These are phyloP conservation scores for Lodderomyces jiufengensis DNA, from an alignment of 1,139 yeast genomes.

Conservation along the genomic window DNA sequence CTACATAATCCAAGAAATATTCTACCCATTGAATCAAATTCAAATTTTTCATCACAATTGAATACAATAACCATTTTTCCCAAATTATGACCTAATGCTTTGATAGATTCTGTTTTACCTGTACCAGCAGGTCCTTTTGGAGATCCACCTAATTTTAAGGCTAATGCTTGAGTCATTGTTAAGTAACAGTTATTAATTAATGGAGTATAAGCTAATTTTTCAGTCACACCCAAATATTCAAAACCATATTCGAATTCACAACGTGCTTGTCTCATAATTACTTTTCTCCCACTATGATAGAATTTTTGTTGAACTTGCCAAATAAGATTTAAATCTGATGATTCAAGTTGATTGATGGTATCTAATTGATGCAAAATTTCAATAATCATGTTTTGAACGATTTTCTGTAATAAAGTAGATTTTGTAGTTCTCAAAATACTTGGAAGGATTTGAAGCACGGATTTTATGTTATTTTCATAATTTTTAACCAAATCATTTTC, in stretches of 20 bases:
- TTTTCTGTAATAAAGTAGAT: constrained; percentile 24
- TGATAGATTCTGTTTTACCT: constrained; percentile 90
- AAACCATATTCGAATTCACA: constrained; percentile 63
- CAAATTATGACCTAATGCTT: constrained; percentile 74
- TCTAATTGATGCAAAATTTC: constrained; percentile 65
- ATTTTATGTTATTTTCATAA: not conserved
- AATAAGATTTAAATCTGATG: constrained; percentile 12
- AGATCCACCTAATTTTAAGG: constrained; percentile 80
- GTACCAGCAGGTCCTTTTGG: constrained; percentile 98
- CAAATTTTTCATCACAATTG: constrained; percentile 89
- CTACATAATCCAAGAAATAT: constrained; percentile 78
- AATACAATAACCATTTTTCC: constrained; percentile 85
- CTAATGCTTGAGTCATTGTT: constrained; percentile 71
- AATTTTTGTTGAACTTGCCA: constrained; percentile 61
- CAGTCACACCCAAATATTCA: constrained; percentile 78
- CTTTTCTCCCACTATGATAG: constrained; percentile 33
- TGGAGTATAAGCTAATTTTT: constrained; percentile 75
- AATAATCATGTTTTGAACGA: constrained; percentile 60
- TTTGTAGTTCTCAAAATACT: not conserved
- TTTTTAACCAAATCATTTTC: constrained; percentile 21
- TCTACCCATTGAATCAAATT: constrained; percentile 75
- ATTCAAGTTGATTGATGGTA: constrained; percentile 26
- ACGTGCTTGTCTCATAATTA: constrained; percentile 53
- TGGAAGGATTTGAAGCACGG: constrained; percentile 4
- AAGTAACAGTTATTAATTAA: constrained; percentile 62